Evolutionary conservation across 192 early-diverging fungal genomes (phyloP).

Genomic region (Backusella circina): DNA sequence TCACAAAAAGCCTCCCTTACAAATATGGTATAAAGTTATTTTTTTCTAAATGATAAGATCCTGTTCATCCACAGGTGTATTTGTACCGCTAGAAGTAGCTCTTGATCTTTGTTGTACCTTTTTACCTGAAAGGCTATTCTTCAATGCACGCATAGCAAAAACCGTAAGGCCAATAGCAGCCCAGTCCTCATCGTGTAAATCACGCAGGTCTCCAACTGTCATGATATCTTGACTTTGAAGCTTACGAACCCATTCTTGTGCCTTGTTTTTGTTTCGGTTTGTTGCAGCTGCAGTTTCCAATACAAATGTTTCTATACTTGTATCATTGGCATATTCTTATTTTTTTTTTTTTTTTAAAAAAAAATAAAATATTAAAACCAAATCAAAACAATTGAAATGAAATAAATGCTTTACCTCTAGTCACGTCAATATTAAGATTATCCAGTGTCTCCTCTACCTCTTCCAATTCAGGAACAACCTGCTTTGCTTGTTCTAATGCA

Average conservation of each 20-base stretch:
- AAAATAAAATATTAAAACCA: neutral
- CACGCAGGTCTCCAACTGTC: conserved; percentile 74
- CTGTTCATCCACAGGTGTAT: conserved; percentile 18
- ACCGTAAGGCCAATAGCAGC: conserved; percentile 55
- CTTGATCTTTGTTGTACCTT: conserved; percentile 7
- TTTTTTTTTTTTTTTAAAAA: no score
- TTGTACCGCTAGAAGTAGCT: conserved; percentile 11
- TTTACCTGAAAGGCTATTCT: conserved; percentile 49
- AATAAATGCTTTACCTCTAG: neutral
- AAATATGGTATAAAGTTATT: neutral
- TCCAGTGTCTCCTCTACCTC: neutral
- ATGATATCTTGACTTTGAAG: conserved; percentile 73
- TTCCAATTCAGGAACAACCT: neutral
- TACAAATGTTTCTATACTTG: conserved; percentile 67
- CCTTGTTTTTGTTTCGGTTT: conserved; percentile 66
- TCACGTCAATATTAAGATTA: neutral
- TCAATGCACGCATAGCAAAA: conserved; percentile 51
- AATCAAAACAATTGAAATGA: neutral
- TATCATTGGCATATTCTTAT: conserved; percentile 54
- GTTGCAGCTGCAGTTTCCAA: conserved; percentile 61
- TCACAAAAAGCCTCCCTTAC: neutral
- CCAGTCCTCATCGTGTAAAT: conserved; percentile 75
- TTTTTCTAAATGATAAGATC: neutral
- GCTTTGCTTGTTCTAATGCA: conserved; percentile 14
- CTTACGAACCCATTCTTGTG: conserved; percentile 64